These are phyloP conservation scores for Boletus huronensis DNA, from an alignment of 768 basidiomycete genomes.

Conservation along the genomic window DNA sequence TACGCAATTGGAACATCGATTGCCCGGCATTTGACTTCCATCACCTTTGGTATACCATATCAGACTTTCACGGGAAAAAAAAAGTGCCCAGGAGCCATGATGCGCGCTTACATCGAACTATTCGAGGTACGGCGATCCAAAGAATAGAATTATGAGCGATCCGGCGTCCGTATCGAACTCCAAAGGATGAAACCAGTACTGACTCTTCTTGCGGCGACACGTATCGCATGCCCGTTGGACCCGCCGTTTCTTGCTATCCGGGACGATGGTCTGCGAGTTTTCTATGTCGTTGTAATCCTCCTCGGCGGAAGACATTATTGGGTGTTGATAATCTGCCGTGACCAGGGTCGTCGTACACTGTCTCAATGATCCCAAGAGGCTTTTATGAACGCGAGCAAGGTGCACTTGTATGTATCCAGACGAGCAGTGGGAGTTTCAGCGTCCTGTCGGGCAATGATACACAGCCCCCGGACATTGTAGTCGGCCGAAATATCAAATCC, in stretches of 20 bases:
- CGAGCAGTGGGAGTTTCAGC: not conserved
- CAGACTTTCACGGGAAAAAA: not conserved
- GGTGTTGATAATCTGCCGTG: not conserved
- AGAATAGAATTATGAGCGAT: slow-evolving; percentile 1
- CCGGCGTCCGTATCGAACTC: not conserved
- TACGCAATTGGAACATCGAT: slow-evolving; percentile 56
- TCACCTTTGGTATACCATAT: slow-evolving; percentile 44
- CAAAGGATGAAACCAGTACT: slow-evolving; percentile 19
- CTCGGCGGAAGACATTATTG: slow-evolving; percentile 52
- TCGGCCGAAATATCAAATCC: not conserved
- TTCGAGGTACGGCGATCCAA: not conserved
- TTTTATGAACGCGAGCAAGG: not conserved
- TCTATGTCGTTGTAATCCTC: slow-evolving; percentile 56
- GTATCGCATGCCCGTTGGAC: slow-evolving; percentile 80
- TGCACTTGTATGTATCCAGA: not conserved
- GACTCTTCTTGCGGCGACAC: slow-evolving; percentile 82
- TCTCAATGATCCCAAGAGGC: not conserved
- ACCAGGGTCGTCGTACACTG: not conserved
- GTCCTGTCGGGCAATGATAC: not conserved
- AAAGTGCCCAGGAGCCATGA: not conserved
- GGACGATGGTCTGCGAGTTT: slow-evolving; percentile 21
- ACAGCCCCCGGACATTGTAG: not conserved
- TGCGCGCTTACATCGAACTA: slow-evolving; percentile 25
- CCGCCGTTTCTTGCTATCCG: slow-evolving; percentile 59
- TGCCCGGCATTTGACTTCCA: slow-evolving; percentile 55